Percentiles rank a stretch among this genome's conserved stretches.
Evolutionary conservation across 352 stramenopile species (phyloP).

Genomic region (Phytophthora fragariae): DNA sequence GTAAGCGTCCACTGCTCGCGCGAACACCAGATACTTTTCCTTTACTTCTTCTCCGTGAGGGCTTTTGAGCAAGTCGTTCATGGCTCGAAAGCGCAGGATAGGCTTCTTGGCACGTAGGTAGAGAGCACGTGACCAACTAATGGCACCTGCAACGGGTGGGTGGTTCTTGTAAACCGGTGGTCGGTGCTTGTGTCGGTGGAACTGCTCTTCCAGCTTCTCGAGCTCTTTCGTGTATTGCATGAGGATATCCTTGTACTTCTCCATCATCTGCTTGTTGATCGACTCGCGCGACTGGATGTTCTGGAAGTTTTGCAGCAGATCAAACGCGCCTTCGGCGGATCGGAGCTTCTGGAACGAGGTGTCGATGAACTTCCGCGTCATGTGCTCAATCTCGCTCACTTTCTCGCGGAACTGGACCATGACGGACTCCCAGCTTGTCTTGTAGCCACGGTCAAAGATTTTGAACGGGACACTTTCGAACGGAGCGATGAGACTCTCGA

Average conservation of each 20-base stretch:
- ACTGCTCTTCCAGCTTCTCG: conserved; percentile 91
- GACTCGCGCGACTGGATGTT: conserved; percentile 95
- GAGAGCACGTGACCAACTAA: conserved; percentile 82
- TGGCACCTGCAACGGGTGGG: conserved; percentile 88
- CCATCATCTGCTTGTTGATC: conserved; percentile 97
- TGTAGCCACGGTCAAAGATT: conserved; percentile 95
- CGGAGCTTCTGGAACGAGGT: conserved; percentile 96
- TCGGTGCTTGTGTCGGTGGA: conserved; percentile 80
- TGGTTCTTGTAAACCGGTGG: conserved; percentile 95
- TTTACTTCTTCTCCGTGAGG: conserved; percentile 94
- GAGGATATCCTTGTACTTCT: conserved; percentile 97
- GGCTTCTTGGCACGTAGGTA: conserved; percentile 95
- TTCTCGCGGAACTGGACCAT: conserved; percentile 95
- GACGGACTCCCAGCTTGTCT: conserved; percentile 94
- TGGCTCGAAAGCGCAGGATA: conserved; percentile 94
- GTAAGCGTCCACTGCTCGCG: conserved; percentile 92
- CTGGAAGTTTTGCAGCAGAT: conserved; percentile 97
- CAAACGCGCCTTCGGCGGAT: conserved; percentile 94
- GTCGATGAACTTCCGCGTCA: conserved; percentile 96
- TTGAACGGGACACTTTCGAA: conserved; percentile 93
- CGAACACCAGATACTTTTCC: conserved; percentile 95
- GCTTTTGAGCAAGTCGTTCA: conserved; percentile 93
- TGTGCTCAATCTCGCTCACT: conserved; percentile 95
- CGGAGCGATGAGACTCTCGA: conserved; percentile 85
- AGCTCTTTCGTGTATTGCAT: conserved; percentile 97